A percentile compares a stretch with the other conserved stretches of the same genome.
phyloP scores from a whole-genome alignment of 176 grass and related monocot genomes.

The Oryza rufipogon region DNA sequence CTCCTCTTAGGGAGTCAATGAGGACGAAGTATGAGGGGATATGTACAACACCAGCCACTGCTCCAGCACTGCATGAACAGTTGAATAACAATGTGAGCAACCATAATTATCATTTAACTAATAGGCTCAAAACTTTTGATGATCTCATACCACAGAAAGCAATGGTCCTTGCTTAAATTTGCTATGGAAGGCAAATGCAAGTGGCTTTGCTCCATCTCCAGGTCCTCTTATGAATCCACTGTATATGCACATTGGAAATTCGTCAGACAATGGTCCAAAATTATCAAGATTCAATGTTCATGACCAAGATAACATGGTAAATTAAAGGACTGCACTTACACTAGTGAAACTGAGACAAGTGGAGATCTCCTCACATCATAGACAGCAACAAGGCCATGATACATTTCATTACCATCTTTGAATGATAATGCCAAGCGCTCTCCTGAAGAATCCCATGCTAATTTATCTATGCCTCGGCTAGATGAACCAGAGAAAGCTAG shows the following conservation, averaged over 20 bases:
- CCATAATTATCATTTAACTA: not conserved
- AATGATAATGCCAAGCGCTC: slow-evolving; percentile 92
- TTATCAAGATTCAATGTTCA: not conserved
- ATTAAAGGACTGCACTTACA: slow-evolving; percentile 56
- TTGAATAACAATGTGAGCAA: slow-evolving; percentile 37
- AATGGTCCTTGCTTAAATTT: slow-evolving; percentile 94
- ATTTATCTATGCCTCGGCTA: slow-evolving; percentile 84
- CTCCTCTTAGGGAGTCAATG: slow-evolving; percentile 43
- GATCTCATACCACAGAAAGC: slow-evolving; percentile 80
- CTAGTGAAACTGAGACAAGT: slow-evolving; percentile 75
- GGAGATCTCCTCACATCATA: slow-evolving; percentile 88
- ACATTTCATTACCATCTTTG: slow-evolving; percentile 81
- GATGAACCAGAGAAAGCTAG: slow-evolving; percentile 30
- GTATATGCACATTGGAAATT: slow-evolving; percentile 34
- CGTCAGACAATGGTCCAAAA: slow-evolving; percentile 19
- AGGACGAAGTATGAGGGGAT: slow-evolving; percentile 78
- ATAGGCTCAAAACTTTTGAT: slow-evolving; percentile 2
- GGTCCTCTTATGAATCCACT: slow-evolving; percentile 98
- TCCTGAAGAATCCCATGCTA: slow-evolving; percentile 90
- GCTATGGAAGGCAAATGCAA: slow-evolving; percentile 88
- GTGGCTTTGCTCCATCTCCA: slow-evolving; percentile 77
- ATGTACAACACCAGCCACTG: slow-evolving; percentile 93
- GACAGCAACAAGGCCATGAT: slow-evolving; percentile 76
- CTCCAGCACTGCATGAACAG: slow-evolving; percentile 79
- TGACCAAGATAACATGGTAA: slow-evolving; percentile 6